These are phyloP conservation scores for Nevesoporus exiguus DNA, from an alignment of 768 basidiomycete species.

Conservation along the genomic window DNA sequence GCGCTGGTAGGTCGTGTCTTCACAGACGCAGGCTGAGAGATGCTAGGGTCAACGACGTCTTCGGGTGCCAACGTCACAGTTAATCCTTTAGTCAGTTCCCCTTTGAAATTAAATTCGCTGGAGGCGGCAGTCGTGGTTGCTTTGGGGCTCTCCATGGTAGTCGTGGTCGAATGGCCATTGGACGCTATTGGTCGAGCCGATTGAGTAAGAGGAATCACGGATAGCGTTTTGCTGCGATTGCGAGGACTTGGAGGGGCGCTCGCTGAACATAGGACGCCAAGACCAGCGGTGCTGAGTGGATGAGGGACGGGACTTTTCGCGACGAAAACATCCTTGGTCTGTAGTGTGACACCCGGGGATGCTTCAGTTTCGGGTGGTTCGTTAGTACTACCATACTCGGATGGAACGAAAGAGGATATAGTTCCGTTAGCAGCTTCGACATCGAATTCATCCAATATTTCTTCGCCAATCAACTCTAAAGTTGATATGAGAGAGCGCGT, in stretches of 20 bases:
- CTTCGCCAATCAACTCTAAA: constrained; percentile 87
- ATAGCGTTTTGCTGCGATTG: constrained; percentile 14
- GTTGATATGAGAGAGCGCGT: background rate
- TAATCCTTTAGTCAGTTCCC: background rate
- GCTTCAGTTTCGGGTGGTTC: constrained; percentile 27
- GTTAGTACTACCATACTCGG: constrained; percentile 31
- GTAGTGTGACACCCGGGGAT: constrained; percentile 2
- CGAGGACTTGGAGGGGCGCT: constrained; percentile 59
- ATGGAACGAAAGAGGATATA: constrained; percentile 40
- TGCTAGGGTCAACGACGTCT: background rate
- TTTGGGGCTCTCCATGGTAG: background rate
- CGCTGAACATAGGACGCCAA: constrained; percentile 51
- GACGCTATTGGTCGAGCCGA: background rate
- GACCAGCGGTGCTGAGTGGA: constrained; percentile 43
- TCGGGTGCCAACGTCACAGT: background rate
- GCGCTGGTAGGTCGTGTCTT: constrained; percentile 19
- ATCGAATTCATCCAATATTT: constrained; percentile 91
- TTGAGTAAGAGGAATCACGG: constrained; percentile 8
- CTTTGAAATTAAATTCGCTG: constrained; percentile 4
- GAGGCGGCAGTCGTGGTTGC: background rate
- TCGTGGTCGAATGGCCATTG: background rate
- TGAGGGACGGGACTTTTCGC: constrained; percentile 32
- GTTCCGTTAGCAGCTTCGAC: constrained; percentile 66
- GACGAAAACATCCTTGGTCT: constrained; percentile 6
- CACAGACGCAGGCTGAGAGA: background rate